Percentiles rank a stretch among this genome's conserved stretches.
Conservation (phyloP, 2,329 filamentous ascomycete species). For the Fusarium tjaetaba region DNA sequence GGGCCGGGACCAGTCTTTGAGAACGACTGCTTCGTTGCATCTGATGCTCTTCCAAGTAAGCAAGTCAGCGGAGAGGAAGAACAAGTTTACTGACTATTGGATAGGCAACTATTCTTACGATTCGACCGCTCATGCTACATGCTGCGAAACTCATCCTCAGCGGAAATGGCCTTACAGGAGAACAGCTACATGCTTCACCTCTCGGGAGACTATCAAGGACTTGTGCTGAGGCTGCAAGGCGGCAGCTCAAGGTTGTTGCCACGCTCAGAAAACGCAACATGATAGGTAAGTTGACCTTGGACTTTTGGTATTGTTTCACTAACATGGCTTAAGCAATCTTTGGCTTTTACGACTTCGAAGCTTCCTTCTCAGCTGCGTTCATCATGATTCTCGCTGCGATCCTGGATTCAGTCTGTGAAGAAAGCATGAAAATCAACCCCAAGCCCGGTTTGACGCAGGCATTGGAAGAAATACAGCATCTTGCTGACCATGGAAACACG, state of each 20-base stretch:
- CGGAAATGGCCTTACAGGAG: slow-evolving; percentile 35
- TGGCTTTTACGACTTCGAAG: slow-evolving; percentile 43
- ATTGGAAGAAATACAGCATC: slow-evolving; percentile 44
- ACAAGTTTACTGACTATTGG: background rate
- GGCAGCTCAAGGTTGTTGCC: slow-evolving; percentile 43
- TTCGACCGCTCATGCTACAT: slow-evolving; percentile 45
- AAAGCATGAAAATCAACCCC: slow-evolving; percentile 38
- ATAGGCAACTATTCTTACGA: slow-evolving; percentile 46
- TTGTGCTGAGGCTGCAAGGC: slow-evolving; percentile 44
- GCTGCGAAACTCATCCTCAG: slow-evolving; percentile 43
- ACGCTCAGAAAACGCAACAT: slow-evolving; percentile 45
- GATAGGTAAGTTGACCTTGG: slow-evolving; percentile 25
- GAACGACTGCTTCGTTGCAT: slow-evolving; percentile 47
- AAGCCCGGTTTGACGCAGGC: slow-evolving; percentile 41
- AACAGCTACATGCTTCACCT: slow-evolving; percentile 39
- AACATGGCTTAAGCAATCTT: slow-evolving; percentile 28
- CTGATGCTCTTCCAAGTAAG: slow-evolving; percentile 48
- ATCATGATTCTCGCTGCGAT: slow-evolving; percentile 43
- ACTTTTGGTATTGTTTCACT: background rate
- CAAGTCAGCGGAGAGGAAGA: rapidly evolving
- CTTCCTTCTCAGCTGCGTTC: slow-evolving; percentile 42
- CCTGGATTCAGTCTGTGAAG: slow-evolving; percentile 41
- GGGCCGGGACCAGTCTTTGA: slow-evolving; percentile 41
- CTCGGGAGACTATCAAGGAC: slow-evolving; percentile 43
- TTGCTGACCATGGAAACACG: slow-evolving; percentile 41